phyloP scores from a whole-genome alignment of 73 alveolate genomes.

The Paramecium sonneborni region DNA sequence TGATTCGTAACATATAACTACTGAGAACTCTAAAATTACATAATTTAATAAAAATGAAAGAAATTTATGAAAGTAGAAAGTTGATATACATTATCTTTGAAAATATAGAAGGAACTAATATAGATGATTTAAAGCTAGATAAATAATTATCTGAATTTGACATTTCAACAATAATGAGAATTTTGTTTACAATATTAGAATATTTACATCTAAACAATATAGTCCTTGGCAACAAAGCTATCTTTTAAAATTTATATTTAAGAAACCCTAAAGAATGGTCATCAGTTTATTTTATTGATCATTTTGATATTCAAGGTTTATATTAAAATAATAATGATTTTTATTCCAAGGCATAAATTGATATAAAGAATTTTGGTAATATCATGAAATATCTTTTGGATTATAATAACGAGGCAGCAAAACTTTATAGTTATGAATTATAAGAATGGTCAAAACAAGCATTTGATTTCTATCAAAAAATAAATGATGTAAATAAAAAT shows the following conservation, averaged over 20 bases:
- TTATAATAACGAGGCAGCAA: slow-evolving; percentile 10
- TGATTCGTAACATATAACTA: not conserved
- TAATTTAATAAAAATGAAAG: not conserved
- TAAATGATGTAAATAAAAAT: not conserved
- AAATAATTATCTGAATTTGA: not conserved
- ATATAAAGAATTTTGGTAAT: not conserved
- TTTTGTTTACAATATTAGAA: not conserved
- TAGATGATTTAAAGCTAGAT: not conserved
- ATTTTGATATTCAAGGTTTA: not conserved
- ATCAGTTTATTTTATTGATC: slow-evolving; percentile 9
- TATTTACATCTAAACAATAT: not conserved
- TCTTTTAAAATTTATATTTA: not conserved
- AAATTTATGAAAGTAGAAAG: not conserved
- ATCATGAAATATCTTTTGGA: slow-evolving; percentile 14
- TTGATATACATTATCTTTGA: not conserved
- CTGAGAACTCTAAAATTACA: not conserved
- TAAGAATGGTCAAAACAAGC: slow-evolving; percentile 1
- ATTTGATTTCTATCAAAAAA: slow-evolving; percentile 12
- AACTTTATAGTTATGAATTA: not conserved
- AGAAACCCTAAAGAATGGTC: not conserved
- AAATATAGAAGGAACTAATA: not conserved
- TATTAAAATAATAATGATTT: not conserved
- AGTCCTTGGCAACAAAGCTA: not conserved
- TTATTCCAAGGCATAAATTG: not conserved
- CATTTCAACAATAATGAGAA: slow-evolving; percentile 10